Base-by-base conservation (phyloP, 1,284 basidiomycete genomes). In the Sphagnurus paluster region DNA sequence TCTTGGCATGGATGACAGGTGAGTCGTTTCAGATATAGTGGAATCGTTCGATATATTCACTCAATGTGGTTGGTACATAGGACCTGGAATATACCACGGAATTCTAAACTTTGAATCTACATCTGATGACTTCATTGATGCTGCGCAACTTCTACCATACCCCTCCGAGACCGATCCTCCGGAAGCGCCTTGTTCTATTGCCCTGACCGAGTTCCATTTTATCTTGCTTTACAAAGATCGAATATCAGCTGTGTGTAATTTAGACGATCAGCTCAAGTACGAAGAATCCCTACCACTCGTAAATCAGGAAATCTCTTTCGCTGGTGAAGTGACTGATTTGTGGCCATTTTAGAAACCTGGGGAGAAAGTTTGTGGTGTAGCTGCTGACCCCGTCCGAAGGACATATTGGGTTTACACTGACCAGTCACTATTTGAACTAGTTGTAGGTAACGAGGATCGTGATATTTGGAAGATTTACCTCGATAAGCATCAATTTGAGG, bases 351-450 rank as follows among this genome's bases (percentile, higher is more conserved):
- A 93, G 91, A 84, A 82, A 78, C 70, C 79, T 3, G 80, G 77
- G 24, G 91, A 95, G 61, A 69, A 70, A 42, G 83, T 92, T 5
- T 73, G 80, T 19, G 90, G 87, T 0, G 70, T 97, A 17, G 79
- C 84, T 4, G 77, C 87, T 5, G 97, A 99, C 66, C 85, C 90
- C 6, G 81, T 91, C 4, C 83, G 90, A 6, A 84, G 82, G 61
- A 98, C 96, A 3, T 96, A 90, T 59, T 99, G 97, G 97, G 79
- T 97, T 2, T 97, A 90, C 64, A 95, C 96, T 0, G 84, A 93
- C 56, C 80, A 86, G 48, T 90, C 91, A 0, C 80, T 99, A 35
- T 94, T 93, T 58, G 97, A 99, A 61, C 71, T 99, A 14, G 82
- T 89, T 11, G 77, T 93, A 13, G 77, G 77, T 8, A 91, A 96